phyloP scores from a whole-genome alignment of 2,329 filamentous ascomycete species.

The Aspergillus brunneoviolaceus region DNA sequence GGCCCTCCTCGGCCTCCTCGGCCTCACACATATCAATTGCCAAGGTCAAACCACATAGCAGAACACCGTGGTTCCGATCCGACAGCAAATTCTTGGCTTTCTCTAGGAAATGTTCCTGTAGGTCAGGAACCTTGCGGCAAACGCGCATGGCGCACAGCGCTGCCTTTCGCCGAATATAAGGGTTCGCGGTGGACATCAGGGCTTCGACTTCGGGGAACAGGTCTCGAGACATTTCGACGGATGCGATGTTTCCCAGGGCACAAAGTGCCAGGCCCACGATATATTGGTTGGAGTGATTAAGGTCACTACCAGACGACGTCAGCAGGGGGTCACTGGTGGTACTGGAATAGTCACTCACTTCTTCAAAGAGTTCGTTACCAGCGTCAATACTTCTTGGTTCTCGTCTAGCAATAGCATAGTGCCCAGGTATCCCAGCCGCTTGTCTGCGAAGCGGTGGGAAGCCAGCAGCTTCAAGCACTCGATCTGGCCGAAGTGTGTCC shows the following conservation, averaged over 20 bases:
- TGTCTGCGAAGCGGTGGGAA: constrained; percentile 96
- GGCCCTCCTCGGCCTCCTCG: constrained; percentile 88
- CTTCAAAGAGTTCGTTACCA: constrained; percentile 96
- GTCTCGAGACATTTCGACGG: constrained; percentile 96
- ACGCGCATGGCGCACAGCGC: constrained; percentile 99
- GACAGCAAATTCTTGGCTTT: constrained; percentile 85
- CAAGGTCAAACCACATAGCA: constrained; percentile 87
- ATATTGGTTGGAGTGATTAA: constrained; percentile 97
- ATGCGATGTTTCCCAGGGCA: constrained; percentile 96
- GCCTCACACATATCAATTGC: constrained; percentile 92
- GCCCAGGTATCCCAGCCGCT: constrained; percentile 89
- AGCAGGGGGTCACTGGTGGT: constrained; percentile 25
- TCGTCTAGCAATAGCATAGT: constrained; percentile 96
- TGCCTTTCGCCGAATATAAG: constrained; percentile 96
- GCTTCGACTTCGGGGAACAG: constrained; percentile 94
- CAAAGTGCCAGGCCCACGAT: constrained; percentile 95
- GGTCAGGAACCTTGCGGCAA: constrained; percentile 93
- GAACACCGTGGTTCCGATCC: constrained; percentile 92
- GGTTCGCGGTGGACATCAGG: constrained; percentile 87
- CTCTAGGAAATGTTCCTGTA: constrained; percentile 95
- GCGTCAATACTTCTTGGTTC: constrained; percentile 94
- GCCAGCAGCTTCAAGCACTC: constrained; percentile 97
- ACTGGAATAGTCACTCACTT: constrained; percentile 62
- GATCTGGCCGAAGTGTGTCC: constrained; percentile 98
- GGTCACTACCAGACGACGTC: constrained; percentile 63